Percentiles rank a stretch among this genome's conserved stretches.
phyloP scores from a whole-genome alignment of 148 eudicot genomes.

The Vaccinium darrowii region DNA sequence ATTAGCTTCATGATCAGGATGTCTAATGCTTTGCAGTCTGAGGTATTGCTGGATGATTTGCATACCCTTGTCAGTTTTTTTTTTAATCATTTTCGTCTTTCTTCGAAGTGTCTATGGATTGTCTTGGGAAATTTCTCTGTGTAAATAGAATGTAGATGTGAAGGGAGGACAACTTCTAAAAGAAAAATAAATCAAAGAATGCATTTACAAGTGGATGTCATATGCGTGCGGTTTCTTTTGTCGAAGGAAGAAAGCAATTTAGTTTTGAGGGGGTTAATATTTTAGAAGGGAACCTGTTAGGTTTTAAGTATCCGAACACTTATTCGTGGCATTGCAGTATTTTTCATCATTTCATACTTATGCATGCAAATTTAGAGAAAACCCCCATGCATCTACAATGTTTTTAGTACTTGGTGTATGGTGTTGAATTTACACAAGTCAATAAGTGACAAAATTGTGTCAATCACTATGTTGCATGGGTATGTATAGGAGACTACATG shows the following conservation, averaged over 20 bases:
- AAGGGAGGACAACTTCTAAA: neutral
- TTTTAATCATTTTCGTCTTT: neutral
- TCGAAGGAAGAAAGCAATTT: neutral
- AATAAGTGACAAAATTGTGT: neutral
- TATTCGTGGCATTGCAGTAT: neutral
- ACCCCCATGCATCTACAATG: neutral
- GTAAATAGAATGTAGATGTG: neutral
- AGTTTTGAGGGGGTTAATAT: neutral
- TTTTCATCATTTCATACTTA: neutral
- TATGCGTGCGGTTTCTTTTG: neutral
- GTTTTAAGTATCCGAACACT: neutral
- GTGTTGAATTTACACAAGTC: neutral
- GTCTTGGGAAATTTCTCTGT: neutral
- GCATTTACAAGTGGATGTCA: neutral
- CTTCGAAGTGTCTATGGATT: neutral
- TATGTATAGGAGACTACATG: neutral
- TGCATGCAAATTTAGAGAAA: neutral
- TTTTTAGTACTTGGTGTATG: neutral
- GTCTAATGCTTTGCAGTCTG: neutral
- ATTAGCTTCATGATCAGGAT: neutral
- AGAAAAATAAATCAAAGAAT: neutral
- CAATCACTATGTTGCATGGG: neutral
- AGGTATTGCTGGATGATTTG: neutral
- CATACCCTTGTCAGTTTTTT: neutral
- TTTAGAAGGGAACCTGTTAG: neutral